Evolutionary conservation across 176 grass and related monocot species (phyloP).

Genomic region (Rhipidocladum racemiflorum): DNA sequence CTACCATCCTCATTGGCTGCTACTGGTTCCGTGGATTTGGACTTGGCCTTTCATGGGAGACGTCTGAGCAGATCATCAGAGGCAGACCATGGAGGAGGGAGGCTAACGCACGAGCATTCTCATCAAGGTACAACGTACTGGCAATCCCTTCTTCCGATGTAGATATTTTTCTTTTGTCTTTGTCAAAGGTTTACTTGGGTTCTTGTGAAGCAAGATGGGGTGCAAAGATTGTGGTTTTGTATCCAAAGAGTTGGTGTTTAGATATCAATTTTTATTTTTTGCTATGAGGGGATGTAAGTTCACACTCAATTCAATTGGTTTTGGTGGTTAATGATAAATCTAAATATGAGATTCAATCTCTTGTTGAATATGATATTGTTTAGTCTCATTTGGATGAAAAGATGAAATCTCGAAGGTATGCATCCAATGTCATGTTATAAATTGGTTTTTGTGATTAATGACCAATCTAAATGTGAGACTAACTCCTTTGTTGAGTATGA

Average conservation of each 20-base stretch:
- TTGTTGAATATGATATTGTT: too few relatives aligned
- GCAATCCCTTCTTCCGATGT: background rate
- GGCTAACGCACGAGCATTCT: slow-evolving; percentile 27
- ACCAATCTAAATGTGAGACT: too few relatives aligned
- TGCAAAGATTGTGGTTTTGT: background rate
- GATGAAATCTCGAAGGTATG: too few relatives aligned
- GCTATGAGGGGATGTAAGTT: too few relatives aligned
- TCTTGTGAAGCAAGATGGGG: background rate
- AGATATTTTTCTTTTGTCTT: background rate
- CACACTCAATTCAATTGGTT: too few relatives aligned
- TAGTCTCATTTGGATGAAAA: too few relatives aligned
- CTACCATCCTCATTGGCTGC: background rate
- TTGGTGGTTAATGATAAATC: too few relatives aligned
- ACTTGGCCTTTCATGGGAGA: background rate
- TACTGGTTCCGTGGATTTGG: background rate
- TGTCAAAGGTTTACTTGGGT: slow-evolving; percentile 6
- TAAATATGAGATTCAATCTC: too few relatives aligned
- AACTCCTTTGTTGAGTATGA: too few relatives aligned
- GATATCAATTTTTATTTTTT: background rate
- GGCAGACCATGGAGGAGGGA: slow-evolving; percentile 39
- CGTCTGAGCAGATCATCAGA: background rate
- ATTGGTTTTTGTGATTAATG: too few relatives aligned
- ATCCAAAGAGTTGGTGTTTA: background rate
- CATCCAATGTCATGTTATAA: too few relatives aligned
- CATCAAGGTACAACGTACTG: slow-evolving; percentile 12